Percentiles rank a stretch among this genome's conserved stretches.
These are phyloP conservation scores for Tolypocladium tropicale DNA, from an alignment of 2,329 filamentous ascomycete species.

Conservation along the genomic window DNA sequence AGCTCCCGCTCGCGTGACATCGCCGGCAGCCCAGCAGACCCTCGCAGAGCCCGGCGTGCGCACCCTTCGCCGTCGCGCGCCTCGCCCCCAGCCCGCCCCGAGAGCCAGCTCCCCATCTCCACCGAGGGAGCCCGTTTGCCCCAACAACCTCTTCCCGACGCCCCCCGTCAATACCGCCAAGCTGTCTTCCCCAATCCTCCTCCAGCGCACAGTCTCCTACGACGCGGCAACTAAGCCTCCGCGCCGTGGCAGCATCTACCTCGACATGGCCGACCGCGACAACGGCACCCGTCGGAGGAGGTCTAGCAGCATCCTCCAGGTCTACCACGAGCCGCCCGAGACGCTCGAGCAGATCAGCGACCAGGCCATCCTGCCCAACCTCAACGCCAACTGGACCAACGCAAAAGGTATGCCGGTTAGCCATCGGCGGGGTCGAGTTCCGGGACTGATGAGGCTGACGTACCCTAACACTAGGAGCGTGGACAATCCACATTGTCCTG, in stretches of 20 bases:
- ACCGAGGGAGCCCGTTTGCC: not conserved
- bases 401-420: constrained; percentile 72
- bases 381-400: constrained; percentile 98
- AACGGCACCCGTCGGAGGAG: constrained; percentile 73
- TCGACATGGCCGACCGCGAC: constrained; percentile 49
- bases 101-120: not conserved
- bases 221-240: constrained; percentile 67
- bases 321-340: constrained; percentile 95
- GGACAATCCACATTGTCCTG: constrained; percentile 93
- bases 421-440: not conserved
- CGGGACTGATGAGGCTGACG: not conserved
- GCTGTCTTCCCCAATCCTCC: constrained; percentile 82
- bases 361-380: constrained; percentile 85
- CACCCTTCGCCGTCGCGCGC: not conserved
- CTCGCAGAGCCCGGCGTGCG: not conserved
- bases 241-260: constrained; percentile 49
- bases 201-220: constrained; percentile 86
- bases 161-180: constrained; percentile 70
- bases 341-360: constrained; percentile 96
- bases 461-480: constrained; percentile 63
- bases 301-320: constrained; percentile 84
- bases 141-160: constrained; percentile 1
- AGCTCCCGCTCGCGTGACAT: not conserved
- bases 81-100: not conserved
- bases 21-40: not conserved